phyloP scores from a whole-genome alignment of 768 basidiomycete genomes.

The Leccinum obscurum region DNA sequence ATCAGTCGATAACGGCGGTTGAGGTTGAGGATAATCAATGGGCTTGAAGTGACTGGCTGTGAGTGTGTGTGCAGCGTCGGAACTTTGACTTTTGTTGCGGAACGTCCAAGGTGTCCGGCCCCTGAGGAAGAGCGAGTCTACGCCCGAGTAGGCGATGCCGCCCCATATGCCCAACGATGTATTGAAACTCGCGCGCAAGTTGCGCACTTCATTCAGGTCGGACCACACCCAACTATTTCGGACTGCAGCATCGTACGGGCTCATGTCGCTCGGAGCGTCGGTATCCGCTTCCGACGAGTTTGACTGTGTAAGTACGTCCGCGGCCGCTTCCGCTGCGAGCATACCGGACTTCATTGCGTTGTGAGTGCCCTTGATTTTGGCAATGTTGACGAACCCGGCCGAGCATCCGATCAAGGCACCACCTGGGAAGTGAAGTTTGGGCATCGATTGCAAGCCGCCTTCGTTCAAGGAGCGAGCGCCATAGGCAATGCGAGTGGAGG shows the following conservation, averaged over 20 bases:
- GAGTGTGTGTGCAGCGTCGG: constrained; percentile 73
- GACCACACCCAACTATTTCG: constrained; percentile 80
- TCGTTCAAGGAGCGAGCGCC: constrained; percentile 90
- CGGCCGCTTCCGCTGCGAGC: constrained; percentile 91
- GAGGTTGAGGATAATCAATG: constrained; percentile 83
- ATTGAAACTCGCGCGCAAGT: constrained; percentile 87
- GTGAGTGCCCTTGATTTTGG: constrained; percentile 98
- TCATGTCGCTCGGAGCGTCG: constrained; percentile 56
- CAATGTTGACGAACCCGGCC: constrained; percentile 93
- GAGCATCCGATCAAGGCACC: constrained; percentile 94
- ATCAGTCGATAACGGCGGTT: constrained; percentile 91
- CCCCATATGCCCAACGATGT: constrained; percentile 80
- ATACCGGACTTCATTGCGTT: constrained; percentile 99
- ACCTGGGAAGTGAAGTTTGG: constrained; percentile 85
- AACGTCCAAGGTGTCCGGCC: constrained; percentile 95
- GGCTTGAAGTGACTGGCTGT: constrained; percentile 64
- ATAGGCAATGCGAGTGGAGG: constrained; percentile 79
- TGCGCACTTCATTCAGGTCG: constrained; percentile 88
- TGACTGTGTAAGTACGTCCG: constrained; percentile 49
- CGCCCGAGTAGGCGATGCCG: constrained; percentile 84
- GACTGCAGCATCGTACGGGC: constrained; percentile 66
- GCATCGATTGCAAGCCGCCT: constrained; percentile 91
- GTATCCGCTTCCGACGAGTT: constrained; percentile 4
- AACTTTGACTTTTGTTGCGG: constrained; percentile 51
- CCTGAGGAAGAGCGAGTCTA: constrained; percentile 82